These are phyloP conservation scores for Rubroboletus pulcherrimus DNA, from an alignment of 768 basidiomycete genomes.

Conservation along the genomic window DNA sequence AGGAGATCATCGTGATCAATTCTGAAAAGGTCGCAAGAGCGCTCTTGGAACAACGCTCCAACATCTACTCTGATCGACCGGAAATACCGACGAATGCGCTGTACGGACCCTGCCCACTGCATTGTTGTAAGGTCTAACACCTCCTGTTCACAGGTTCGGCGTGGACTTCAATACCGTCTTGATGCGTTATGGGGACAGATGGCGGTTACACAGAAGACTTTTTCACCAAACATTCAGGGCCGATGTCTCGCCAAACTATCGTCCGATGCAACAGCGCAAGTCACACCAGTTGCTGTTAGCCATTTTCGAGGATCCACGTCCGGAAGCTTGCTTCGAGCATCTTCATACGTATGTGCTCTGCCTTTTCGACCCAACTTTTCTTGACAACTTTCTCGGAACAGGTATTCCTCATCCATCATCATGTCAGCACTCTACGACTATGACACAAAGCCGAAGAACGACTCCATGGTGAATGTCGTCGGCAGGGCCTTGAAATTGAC, in stretches of 20 bases:
- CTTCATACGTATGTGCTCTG: slow-evolving; percentile 11
- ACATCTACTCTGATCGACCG: slow-evolving; percentile 32
- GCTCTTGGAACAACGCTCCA: slow-evolving; percentile 27
- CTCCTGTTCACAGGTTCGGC: slow-evolving; percentile 20
- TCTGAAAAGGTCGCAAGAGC: slow-evolving; percentile 21
- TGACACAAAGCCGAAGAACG: slow-evolving; percentile 27
- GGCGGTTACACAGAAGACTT: slow-evolving; percentile 34
- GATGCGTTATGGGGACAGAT: slow-evolving; percentile 35
- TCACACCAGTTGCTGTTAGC: slow-evolving; percentile 26
- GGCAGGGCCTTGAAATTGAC: slow-evolving; percentile 26
- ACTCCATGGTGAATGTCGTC: slow-evolving; percentile 26
- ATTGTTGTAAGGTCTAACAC: neutral
- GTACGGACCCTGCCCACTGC: neutral
- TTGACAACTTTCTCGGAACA: slow-evolving; percentile 4
- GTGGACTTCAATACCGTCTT: slow-evolving; percentile 33
- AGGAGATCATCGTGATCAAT: slow-evolving; percentile 28
- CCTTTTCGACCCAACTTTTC: neutral
- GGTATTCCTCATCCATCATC: slow-evolving; percentile 27
- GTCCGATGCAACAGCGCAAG: slow-evolving; percentile 32
- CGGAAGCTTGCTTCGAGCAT: slow-evolving; percentile 18
- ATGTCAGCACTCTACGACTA: slow-evolving; percentile 33
- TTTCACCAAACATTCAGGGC: slow-evolving; percentile 36
- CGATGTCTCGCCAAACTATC: slow-evolving; percentile 23
- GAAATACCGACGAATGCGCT: slow-evolving; percentile 19
- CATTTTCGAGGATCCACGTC: slow-evolving; percentile 25